Evolutionary conservation across 352 stramenopile species (phyloP), one percentile per base, ranked within the genome.

Genomic region (Pythium volutum): DNA sequence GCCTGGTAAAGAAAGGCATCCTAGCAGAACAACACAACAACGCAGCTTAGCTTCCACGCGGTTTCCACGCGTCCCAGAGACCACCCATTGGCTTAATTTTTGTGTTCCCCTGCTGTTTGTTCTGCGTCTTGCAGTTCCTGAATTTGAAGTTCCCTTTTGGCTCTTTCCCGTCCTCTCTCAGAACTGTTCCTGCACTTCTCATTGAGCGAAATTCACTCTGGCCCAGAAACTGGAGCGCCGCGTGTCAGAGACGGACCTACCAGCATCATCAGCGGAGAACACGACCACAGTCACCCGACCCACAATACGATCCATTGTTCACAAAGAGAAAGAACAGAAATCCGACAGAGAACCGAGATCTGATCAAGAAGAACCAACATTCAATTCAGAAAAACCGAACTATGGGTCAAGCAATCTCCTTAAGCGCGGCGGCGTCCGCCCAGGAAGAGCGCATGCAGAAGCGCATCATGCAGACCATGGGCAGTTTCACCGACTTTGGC

Each of bases 401-500:
- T 12, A 92, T 92, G 82, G 82, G 82, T 14, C 82, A 92, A 59
- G 76, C 73, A n/a, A 77, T 72, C 11, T 89, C 82, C 16, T 62
- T 68, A 6, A 62, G 27, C 46, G 51, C 52, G 20, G 27, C 51
- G 33, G 27, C 51, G 10, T 59, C 59, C 11, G 72, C 79, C 23
- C 74, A 85, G 27, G 82, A 92, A 56, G 79, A 88, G 59, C 79
- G 80, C 59, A 89, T 89, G 78, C 76, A 84, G 66, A 86, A 88
- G 56, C 82, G 82, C 50, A 75, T 88, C 11, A 64, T 73, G 38
- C 76, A 84, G 63, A 77, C 64, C 56, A 92, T 92, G 68, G 77
- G 79, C 56, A 82, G 76, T 15, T 89, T 88, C 68, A 62, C 77
- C 54, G 82, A 92, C 59, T 84, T 92, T 59, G 79, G 77, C 25